Percentiles rank a stretch among this genome's conserved stretches.
Conservation (phyloP, 176 grass and related monocot genomes). For the Themeda triandra region DNA sequence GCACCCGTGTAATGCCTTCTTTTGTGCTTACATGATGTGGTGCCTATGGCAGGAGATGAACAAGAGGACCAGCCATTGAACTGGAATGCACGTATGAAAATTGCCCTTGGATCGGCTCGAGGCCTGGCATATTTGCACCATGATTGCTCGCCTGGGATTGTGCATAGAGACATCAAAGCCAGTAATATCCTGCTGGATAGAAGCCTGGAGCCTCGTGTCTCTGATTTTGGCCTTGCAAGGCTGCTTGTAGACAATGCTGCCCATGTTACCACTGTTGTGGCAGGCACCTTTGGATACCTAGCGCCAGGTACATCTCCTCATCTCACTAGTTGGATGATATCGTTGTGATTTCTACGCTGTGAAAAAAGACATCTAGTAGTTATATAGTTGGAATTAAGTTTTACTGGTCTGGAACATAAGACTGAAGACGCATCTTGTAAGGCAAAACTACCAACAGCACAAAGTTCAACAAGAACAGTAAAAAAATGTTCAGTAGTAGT, state of each 20-base stretch:
- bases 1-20: not conserved
- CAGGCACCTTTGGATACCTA: slow-evolving; percentile 87
- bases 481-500: not conserved
- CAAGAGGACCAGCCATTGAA: slow-evolving; percentile 84
- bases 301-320: slow-evolving; percentile 59
- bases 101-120: slow-evolving; percentile 73
- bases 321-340: not conserved
- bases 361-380: not conserved
- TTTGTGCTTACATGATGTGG: not conserved
- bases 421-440: not conserved
- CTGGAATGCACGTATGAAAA: slow-evolving; percentile 97
- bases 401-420: no score
- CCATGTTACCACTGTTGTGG: slow-evolving; percentile 86
- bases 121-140: slow-evolving; percentile 91
- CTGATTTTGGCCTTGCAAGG: slow-evolving; percentile 88
- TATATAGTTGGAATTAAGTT: no score
- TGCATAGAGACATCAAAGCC: slow-evolving; percentile 92
- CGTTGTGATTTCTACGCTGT: not conserved
- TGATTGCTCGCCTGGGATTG: slow-evolving; percentile 84
- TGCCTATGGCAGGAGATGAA: slow-evolving; percentile 49
- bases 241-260: slow-evolving; percentile 69
- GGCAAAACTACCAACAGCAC: not conserved
- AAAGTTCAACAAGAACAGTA: not conserved
- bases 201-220: slow-evolving; percentile 78
- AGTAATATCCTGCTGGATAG: slow-evolving; percentile 95